These are phyloP conservation scores for Boletales sp. DNA, from an alignment of 768 basidiomycete species.

Conservation along the genomic window DNA sequence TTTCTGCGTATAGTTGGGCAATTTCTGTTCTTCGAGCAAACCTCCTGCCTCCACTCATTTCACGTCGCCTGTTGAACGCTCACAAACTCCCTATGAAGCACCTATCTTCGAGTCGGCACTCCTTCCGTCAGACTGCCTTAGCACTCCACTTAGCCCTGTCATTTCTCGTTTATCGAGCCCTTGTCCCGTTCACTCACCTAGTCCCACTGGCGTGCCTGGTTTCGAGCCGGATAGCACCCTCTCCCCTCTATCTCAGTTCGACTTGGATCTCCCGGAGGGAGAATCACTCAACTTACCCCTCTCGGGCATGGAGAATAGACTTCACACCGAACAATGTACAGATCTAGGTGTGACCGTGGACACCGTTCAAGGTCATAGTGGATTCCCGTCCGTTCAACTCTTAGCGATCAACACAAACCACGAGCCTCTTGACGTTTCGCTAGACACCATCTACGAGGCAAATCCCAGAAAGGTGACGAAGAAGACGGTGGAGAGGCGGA, in stretches of 20 bases:
- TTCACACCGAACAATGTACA: constrained; percentile 5
- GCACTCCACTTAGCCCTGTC: not conserved
- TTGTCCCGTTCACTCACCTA: not conserved
- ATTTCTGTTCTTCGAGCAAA: not conserved
- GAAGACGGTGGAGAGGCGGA: constrained; percentile 5
- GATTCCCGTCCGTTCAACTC: not conserved
- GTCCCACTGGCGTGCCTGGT: not conserved
- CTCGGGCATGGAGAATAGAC: constrained; percentile 21
- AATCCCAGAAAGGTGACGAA: constrained; percentile 4
- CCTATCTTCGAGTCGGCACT: not conserved
- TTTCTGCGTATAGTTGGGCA: constrained; percentile 10
- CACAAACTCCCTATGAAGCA: not conserved
- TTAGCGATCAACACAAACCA: not conserved
- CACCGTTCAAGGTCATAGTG: not conserved
- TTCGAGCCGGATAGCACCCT: constrained; percentile 5
- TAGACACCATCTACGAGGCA: not conserved
- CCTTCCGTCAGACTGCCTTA: not conserved
- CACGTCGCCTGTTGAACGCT: constrained; percentile 10
- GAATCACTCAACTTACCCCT: constrained; percentile 18
- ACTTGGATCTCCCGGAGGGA: constrained; percentile 17
- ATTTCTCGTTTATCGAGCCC: not conserved
- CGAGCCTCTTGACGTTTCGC: not conserved
- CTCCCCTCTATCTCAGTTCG: constrained; percentile 25
- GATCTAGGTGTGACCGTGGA: not conserved
- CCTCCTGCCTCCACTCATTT: constrained; percentile 12